Conservation (phyloP, 768 basidiomycete genomes). For the Auriculariales sp. region DNA sequence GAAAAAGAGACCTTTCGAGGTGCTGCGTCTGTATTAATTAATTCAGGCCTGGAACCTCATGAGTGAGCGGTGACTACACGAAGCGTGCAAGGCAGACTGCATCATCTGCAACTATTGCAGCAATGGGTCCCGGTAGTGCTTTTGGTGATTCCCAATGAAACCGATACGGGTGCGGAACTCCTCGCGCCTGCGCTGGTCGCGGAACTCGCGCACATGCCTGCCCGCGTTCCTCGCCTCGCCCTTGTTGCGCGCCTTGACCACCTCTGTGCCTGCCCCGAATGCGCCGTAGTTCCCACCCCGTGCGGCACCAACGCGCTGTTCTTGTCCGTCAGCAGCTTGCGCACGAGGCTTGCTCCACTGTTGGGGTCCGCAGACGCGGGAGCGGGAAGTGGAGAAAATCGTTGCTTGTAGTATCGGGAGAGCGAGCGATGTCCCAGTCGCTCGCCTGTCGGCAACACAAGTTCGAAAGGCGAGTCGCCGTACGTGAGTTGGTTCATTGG, state of each 20-base stretch:
- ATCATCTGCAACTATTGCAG: no score
- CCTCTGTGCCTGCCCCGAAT: constrained; percentile 64
- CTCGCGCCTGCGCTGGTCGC: constrained; percentile 65
- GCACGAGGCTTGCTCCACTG: constrained; percentile 64
- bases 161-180: constrained; percentile 75
- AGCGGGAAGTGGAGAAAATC: constrained; percentile 33
- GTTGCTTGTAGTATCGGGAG: constrained; percentile 76
- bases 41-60: no score
- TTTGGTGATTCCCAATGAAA: constrained; percentile 73
- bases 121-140: no score
- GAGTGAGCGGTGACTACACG: no score
- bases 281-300: constrained; percentile 72
- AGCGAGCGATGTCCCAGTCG: constrained; percentile 86
- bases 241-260: constrained; percentile 82
- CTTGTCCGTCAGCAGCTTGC: constrained; percentile 64
- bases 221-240: constrained; percentile 92
- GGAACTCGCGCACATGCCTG: constrained; percentile 68
- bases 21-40: no score
- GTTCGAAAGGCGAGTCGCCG: constrained; percentile 71
- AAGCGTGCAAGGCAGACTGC: no score
- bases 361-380: constrained; percentile 44
- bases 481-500: constrained; percentile 48
- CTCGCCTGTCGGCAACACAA: constrained; percentile 84
- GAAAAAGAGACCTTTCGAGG: no score
- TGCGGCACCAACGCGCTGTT: constrained; percentile 66